These are phyloP conservation scores for Erythrobasidium hasegawianum DNA, from an alignment of 1,284 basidiomycete genomes.

Conservation along the genomic window DNA sequence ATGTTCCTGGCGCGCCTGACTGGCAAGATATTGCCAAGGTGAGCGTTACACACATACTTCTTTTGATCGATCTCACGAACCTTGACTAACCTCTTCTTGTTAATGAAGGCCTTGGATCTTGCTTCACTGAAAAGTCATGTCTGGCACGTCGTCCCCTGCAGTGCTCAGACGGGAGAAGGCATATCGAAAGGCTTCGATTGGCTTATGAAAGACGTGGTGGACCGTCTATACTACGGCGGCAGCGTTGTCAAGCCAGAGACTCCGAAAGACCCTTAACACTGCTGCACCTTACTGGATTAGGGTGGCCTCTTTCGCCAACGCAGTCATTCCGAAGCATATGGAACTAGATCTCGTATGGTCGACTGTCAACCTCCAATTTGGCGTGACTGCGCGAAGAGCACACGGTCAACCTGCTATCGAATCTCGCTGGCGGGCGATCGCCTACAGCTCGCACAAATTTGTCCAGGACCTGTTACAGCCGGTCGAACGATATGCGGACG, in stretches of 20 bases:
- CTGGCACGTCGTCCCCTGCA: constrained; percentile 88
- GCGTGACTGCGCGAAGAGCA: too few relatives aligned
- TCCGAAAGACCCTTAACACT: background rate
- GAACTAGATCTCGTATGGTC: too few relatives aligned
- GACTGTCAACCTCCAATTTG: too few relatives aligned
- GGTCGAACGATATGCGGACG: too few relatives aligned
- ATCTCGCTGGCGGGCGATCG: too few relatives aligned
- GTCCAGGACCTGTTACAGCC: too few relatives aligned
- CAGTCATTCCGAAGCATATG: too few relatives aligned
- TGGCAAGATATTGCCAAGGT: constrained; percentile 77
- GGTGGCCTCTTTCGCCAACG: too few relatives aligned
- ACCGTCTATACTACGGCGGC: constrained; percentile 45
- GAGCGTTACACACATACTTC: constrained; percentile 51
- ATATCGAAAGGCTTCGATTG: constrained; percentile 83
- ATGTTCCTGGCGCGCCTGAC: constrained; percentile 80
- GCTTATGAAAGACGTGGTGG: constrained; percentile 82
- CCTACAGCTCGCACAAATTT: too few relatives aligned
- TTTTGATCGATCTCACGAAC: background rate
- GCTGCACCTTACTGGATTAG: too few relatives aligned
- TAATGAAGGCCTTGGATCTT: constrained; percentile 78
- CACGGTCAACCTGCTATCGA: too few relatives aligned
- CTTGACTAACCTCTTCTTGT: too few relatives aligned
- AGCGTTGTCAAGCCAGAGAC: background rate
- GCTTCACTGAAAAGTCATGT: constrained; percentile 73
- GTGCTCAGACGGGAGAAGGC: constrained; percentile 82